A percentile compares a stretch with the other conserved stretches of the same genome.
phyloP scores from a whole-genome alignment of 257 asterid species.

The Marsdenia floribunda region DNA sequence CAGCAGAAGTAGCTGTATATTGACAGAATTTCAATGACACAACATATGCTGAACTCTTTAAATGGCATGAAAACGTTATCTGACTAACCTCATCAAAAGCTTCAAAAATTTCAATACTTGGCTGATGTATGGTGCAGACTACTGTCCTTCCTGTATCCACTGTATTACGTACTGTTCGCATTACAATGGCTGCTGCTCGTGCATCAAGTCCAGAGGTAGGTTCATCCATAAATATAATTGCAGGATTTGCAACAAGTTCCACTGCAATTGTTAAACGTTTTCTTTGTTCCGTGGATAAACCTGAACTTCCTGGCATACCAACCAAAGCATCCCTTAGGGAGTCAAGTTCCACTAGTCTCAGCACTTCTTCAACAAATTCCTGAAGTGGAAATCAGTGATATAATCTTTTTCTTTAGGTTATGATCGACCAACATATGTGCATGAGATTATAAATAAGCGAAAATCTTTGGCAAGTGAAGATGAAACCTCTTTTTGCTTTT shows the following conservation, averaged over 20 bases:
- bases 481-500: constrained; percentile 55
- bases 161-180: constrained; percentile 93
- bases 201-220: constrained; percentile 98
- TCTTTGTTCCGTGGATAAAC: constrained; percentile 92
- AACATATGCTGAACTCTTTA: not conserved
- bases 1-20: constrained; percentile 73
- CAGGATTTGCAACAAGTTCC: constrained; percentile 94
- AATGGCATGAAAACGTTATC: not conserved
- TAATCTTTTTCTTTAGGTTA: not conserved
- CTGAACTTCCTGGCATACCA: constrained; percentile 80
- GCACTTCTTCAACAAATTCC: constrained; percentile 90
- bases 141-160: constrained; percentile 96
- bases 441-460: not conserved
- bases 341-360: constrained; percentile 79
- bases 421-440: not conserved
- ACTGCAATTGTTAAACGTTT: constrained; percentile 93
- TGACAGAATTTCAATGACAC: not conserved
- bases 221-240: constrained; percentile 94
- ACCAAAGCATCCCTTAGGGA: constrained; percentile 71
- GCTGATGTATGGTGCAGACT: constrained; percentile 97
- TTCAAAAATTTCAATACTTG: constrained; percentile 90
- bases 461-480: constrained; percentile 7
- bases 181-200: constrained; percentile 96
- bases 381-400: constrained; percentile 29
- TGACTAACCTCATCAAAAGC: constrained; percentile 84